Base-by-base conservation (phyloP, 225 moss, liverwort and hornwort species). In the Polytrichum commune region DNA sequence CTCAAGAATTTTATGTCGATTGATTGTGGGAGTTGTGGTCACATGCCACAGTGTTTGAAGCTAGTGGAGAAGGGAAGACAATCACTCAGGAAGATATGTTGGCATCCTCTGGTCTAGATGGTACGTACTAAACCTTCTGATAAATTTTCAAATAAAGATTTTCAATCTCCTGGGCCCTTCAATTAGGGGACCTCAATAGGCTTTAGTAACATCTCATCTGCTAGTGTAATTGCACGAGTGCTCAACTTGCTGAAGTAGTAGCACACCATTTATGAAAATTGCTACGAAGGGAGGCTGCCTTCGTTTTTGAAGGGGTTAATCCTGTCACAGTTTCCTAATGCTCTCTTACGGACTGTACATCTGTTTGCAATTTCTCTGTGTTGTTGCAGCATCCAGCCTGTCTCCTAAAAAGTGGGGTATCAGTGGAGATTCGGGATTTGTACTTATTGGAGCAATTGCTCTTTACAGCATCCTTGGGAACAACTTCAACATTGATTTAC, bases 401-500 rank as follows among this genome's bases (percentile, higher is more conserved):
- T 95, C 98, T 19, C 98, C 98, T 1, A 95, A 93, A 81, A 98
- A 98, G 76, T 98, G 95, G 98, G 98, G 98, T 20, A 64, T 95
- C 63, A 53, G 85, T 26, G 98, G 98, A 27, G 72, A 68, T 64
- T 89, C 98, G 20, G 89, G 82, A 29, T 70, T 91, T 25, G 76
- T 82, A 67, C 80, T 98, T 27, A 63, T 85, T 46, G 82, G 77
- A 35, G 83, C 81, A 46, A 81, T 98, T 64, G 90, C 84, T 4
- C 29, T 98, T 54, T 85, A 86, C 72, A 95, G 95, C 22, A 86
- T 80, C 61, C 64, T 93, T 38, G 82, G 89, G 76, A 85, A 98
- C 81, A 91, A 72, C 79, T 46, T 46, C 13, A 85, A 75, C 18
- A 60, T 93, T 16, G 95, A 98, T 58, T 68, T 95, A 60, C 89